phyloP scores from a whole-genome alignment of 345 rosid species.

The Tarenaya hassleriana region DNA sequence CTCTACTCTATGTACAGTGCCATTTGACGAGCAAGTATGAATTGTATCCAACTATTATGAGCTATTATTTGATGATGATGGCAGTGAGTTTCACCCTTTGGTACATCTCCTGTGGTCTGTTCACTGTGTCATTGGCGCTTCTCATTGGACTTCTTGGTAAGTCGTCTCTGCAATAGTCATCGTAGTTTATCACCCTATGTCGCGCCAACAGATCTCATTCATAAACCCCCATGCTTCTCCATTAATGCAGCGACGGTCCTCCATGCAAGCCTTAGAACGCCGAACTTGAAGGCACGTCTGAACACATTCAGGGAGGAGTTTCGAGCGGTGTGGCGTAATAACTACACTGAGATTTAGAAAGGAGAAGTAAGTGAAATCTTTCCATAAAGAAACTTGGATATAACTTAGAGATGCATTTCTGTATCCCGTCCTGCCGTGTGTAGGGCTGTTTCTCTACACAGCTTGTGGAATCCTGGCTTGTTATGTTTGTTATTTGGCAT shows the following conservation, averaged over 20 bases:
- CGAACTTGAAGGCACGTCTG: conserved; percentile 92
- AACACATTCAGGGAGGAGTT: conserved; percentile 96
- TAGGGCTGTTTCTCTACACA: too few relatives aligned
- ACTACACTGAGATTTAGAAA: conserved; percentile 83
- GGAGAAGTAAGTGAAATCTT: conserved; percentile 24
- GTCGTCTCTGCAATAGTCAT: conserved; percentile 17
- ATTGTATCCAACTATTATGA: not conserved
- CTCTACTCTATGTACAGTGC: not conserved
- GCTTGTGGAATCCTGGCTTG: too few relatives aligned
- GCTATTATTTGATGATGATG: not conserved
- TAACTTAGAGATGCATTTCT: too few relatives aligned
- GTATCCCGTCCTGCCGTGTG: too few relatives aligned
- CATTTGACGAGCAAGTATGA: not conserved
- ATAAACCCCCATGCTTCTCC: conserved; percentile 7
- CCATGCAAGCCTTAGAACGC: conserved; percentile 94
- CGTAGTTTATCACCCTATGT: conserved; percentile 11
- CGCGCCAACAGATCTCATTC: too few relatives aligned
- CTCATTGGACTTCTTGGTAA: conserved; percentile 75
- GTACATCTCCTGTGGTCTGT: conserved; percentile 80
- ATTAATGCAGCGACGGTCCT: conserved; percentile 70
- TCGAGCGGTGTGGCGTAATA: conserved; percentile 96
- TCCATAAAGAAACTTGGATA: not conserved
- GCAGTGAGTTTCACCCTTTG: conserved; percentile 70
- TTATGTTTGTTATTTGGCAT: too few relatives aligned
- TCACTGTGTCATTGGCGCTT: conserved; percentile 78